phyloP scores from a whole-genome alignment of 2,329 filamentous ascomycete genomes.

The Curvularia eragrostidis region DNA sequence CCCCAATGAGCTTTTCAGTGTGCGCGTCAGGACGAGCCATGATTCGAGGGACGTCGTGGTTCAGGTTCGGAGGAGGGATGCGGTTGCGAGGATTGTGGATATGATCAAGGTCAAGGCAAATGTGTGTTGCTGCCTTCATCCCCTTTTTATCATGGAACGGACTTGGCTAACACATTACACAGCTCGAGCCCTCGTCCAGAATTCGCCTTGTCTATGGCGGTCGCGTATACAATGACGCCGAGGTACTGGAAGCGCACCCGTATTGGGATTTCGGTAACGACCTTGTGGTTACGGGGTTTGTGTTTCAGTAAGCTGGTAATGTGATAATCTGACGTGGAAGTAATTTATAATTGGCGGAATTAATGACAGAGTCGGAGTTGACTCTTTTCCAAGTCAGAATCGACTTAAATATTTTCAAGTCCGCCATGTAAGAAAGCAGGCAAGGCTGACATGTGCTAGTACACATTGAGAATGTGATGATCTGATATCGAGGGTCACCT shows the following conservation, averaged over 20 bases:
- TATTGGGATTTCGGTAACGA: slow-evolving; percentile 70
- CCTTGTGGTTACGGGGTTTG: slow-evolving; percentile 21
- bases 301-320: slow-evolving; percentile 8
- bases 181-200: slow-evolving; percentile 64
- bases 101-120: slow-evolving; percentile 68
- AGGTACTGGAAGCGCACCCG: slow-evolving; percentile 67
- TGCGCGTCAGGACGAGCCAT: slow-evolving; percentile 50
- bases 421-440: no score
- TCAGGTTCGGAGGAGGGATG: slow-evolving; percentile 53
- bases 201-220: slow-evolving; percentile 82
- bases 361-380: no score
- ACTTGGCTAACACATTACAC: slow-evolving; percentile 2
- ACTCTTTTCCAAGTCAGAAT: no score
- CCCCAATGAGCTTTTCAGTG: slow-evolving; percentile 35
- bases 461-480: no score
- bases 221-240: slow-evolving; percentile 74
- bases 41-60: slow-evolving; percentile 49
- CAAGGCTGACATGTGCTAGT: no score
- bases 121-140: slow-evolving; percentile 55
- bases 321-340: background rate
- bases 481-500: no score
- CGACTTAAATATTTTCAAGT: no score
- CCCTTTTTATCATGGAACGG: slow-evolving; percentile 7
- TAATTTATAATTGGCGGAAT: background rate
- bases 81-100: slow-evolving; percentile 67